A percentile compares a stretch with the other conserved stretches of the same genome.
Conservation (phyloP, 2,329 filamentous ascomycete genomes). For the Didymella keratinophila region DNA sequence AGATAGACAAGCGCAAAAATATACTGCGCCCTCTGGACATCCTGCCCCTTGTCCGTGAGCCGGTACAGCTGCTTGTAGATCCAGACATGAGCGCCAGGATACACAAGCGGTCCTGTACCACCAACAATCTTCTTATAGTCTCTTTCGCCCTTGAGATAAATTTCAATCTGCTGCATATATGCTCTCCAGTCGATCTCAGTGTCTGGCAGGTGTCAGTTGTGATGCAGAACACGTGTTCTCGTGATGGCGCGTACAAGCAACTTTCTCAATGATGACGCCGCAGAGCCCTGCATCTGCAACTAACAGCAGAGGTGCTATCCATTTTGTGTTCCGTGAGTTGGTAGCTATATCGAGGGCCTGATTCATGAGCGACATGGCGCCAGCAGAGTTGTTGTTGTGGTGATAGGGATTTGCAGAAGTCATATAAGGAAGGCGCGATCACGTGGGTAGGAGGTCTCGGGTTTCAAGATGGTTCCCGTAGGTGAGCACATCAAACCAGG, state of each 20-base stretch:
- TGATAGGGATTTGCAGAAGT: slow-evolving; percentile 23
- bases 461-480: slow-evolving; percentile 32
- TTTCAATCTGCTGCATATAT: slow-evolving; percentile 91
- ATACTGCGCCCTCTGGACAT: slow-evolving; percentile 83
- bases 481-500: slow-evolving; percentile 29
- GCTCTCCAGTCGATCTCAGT: slow-evolving; percentile 98
- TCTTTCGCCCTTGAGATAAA: slow-evolving; percentile 83
- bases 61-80: slow-evolving; percentile 82
- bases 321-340: slow-evolving; percentile 66
- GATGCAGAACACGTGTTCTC: slow-evolving; percentile 34
- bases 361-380: slow-evolving; percentile 45
- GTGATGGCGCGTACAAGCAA: slow-evolving; percentile 72
- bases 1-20: slow-evolving; percentile 85
- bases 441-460: slow-evolving; percentile 30
- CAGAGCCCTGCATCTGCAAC: slow-evolving; percentile 76
- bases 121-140: slow-evolving; percentile 88
- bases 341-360: slow-evolving; percentile 52
- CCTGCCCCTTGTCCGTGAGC: slow-evolving; percentile 75
- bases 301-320: slow-evolving; percentile 72
- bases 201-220: slow-evolving; percentile 61
- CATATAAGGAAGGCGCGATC: slow-evolving; percentile 34
- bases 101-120: slow-evolving; percentile 90
- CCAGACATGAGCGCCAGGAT: slow-evolving; percentile 93
- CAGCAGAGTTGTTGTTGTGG: slow-evolving; percentile 21
- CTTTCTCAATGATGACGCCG: slow-evolving; percentile 76